These are phyloP conservation scores for Adansonia madagascariensis DNA, from an alignment of 441 rosid genomes.

Conservation along the genomic window DNA sequence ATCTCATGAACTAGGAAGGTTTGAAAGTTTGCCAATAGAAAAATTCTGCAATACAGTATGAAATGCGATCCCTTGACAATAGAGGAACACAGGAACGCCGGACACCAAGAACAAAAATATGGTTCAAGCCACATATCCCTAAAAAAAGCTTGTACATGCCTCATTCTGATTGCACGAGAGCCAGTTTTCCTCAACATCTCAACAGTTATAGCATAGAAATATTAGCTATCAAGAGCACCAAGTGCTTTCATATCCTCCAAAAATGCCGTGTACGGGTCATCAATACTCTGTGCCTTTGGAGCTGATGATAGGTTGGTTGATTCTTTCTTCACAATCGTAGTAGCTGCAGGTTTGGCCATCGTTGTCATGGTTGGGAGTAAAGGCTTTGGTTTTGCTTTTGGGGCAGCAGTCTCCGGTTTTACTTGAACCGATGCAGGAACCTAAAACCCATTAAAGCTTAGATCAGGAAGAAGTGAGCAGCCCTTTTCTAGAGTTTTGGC, in stretches of 20 bases:
- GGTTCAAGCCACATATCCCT: background rate
- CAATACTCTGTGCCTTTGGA: slow-evolving; percentile 72
- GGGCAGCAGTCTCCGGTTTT: slow-evolving; percentile 68
- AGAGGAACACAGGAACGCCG: background rate
- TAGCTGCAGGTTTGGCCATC: slow-evolving; percentile 47
- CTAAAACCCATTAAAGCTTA: slow-evolving; percentile 59
- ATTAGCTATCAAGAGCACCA: slow-evolving; percentile 79
- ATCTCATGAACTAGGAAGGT: slow-evolving; percentile 13
- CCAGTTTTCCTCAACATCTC: background rate
- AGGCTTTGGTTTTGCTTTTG: slow-evolving; percentile 73
- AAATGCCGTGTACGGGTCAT: slow-evolving; percentile 82
- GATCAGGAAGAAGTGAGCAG: background rate
- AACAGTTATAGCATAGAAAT: background rate
- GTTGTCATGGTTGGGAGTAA: slow-evolving; percentile 36
- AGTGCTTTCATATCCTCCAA: slow-evolving; percentile 98
- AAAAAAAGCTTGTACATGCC: background rate
- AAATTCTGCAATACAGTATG: background rate
- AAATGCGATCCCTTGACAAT: background rate
- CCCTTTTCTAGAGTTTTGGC: background rate
- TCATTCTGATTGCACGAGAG: background rate
- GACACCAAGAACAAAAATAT: background rate
- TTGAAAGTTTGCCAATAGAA: background rate
- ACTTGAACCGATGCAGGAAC: slow-evolving; percentile 91
- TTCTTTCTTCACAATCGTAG: slow-evolving; percentile 51
- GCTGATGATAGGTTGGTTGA: slow-evolving; percentile 43